Base-by-base conservation (phyloP, 371 early-diverging fungal genomes). In the Batkoa obscura region DNA sequence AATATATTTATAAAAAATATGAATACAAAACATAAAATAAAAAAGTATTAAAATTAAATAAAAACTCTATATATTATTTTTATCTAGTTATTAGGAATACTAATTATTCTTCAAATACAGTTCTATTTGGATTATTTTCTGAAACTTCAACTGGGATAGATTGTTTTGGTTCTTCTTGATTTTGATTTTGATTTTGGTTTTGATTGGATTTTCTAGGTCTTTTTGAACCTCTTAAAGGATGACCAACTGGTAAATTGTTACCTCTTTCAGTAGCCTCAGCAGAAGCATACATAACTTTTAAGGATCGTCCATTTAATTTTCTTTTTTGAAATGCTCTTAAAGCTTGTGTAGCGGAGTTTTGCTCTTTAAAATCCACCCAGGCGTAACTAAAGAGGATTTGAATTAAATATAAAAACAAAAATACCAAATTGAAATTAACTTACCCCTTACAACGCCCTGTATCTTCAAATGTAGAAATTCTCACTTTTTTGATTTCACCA, bases 371-470 rank as follows among this genome's bases (percentile, higher is more conserved):
- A 55, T 43, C 41, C 17, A 36, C 12, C 34, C 34, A 43, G 38
- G 33, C 43, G 37, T 34, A 36, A 3, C 49, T 38, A 49, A 10
- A n/a, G 13, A 3, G n/a, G 2, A 17, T 17, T 48, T 33, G 3
- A 17, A 12, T 43, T 31, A 55, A 55, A 54, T 9, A 42, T 17
- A 36, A 9, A n/a, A 8, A 2, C n/a, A 33, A 35, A 23, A 10
- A 47, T 9, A 5, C 2, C 47, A 37, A 4, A 23, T 3, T 35
- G 45, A 34, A 13, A 52, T 15, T 31, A 9, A 43, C n/a, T 43
- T 73, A 78, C 72, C 84, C 84, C 68, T 81, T 81, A 70, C 81
- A 80, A 61, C 81, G 80, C 52, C 79, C 79, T 32, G 75, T 69
- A 61, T 84, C 85, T 60, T 83, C 76, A 59, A 84, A 84, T 0